Conservation (phyloP, 2,329 filamentous ascomycete species). For the Diaporthe sp. region DNA sequence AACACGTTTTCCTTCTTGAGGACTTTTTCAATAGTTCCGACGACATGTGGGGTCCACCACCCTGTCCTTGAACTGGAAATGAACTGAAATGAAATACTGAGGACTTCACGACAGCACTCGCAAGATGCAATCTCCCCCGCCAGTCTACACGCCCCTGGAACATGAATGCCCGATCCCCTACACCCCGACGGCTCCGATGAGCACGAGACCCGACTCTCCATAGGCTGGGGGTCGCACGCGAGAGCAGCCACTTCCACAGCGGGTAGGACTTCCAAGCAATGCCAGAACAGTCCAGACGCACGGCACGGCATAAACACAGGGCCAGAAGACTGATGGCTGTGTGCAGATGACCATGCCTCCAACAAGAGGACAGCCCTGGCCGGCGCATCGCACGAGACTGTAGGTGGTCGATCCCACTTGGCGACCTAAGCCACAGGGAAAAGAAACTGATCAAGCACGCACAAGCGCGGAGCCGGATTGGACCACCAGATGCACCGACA, state of each 20-base stretch:
- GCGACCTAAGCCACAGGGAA: slow-evolving; percentile 18
- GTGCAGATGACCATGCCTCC: slow-evolving; percentile 22
- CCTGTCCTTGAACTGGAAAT: neutral
- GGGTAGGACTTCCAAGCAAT: neutral
- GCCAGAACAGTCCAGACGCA: neutral
- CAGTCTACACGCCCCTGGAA: slow-evolving; percentile 17
- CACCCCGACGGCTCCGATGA: slow-evolving; percentile 23
- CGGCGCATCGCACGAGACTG: neutral
- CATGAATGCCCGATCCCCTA: neutral
- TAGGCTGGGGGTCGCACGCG: neutral
- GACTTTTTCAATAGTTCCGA: slow-evolving; percentile 23
- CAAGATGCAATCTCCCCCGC: slow-evolving; percentile 31
- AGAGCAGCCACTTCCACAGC: slow-evolving; percentile 2
- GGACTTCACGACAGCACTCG: neutral
- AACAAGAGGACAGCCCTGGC: neutral
- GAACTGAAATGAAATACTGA: slow-evolving; percentile 22
- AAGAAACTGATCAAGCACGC: slow-evolving; percentile 6
- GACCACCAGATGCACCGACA: neutral
- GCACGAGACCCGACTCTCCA: neutral
- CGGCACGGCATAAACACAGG: neutral
- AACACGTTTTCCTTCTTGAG: neutral
- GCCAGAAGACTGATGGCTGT: slow-evolving; percentile 20
- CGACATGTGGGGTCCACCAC: neutral
- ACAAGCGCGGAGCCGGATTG: neutral
- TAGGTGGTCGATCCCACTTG: slow-evolving; percentile 27